Percentiles rank a stretch among this genome's conserved stretches.
Evolutionary conservation across 78 protist species (phyloP).

Genomic region (Dictyostelium purpureum): DNA sequence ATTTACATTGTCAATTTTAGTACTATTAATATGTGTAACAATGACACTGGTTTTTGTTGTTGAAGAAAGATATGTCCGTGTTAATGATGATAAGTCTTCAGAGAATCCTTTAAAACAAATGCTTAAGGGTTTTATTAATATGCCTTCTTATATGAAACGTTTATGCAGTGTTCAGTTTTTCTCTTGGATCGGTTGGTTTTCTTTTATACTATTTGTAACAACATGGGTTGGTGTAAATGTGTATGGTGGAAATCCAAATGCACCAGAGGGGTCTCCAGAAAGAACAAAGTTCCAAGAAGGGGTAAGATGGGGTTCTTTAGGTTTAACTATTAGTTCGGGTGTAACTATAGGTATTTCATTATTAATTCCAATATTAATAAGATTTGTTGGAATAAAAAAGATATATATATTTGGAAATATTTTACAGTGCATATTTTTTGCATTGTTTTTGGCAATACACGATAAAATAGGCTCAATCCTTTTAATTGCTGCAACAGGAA

Average conservation of each 20-base stretch:
- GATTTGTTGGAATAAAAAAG: neutral
- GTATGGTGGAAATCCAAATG: conserved; percentile 69
- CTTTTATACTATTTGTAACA: conserved; percentile 57
- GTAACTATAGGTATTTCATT: conserved; percentile 26
- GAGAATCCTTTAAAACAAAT: conserved; percentile 41
- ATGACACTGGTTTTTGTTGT: conserved; percentile 19
- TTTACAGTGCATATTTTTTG: conserved; percentile 27
- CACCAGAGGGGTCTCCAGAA: conserved; percentile 36
- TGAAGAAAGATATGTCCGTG: conserved; percentile 16
- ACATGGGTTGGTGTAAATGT: conserved; percentile 83
- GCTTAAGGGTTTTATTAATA: conserved; percentile 37
- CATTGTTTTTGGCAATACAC: neutral
- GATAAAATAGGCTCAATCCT: neutral
- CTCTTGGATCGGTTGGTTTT: conserved; percentile 86
- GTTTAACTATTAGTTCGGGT: conserved; percentile 30
- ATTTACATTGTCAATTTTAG: conserved; percentile 62
- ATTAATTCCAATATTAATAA: conserved; percentile 12
- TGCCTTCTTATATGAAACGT: conserved; percentile 45
- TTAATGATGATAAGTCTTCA: neutral
- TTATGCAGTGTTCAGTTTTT: conserved; percentile 78
- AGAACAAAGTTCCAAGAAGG: conserved; percentile 41
- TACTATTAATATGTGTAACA: conserved; percentile 22
- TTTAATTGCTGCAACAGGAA: conserved; percentile 52
- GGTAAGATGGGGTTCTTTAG: conserved; percentile 64
- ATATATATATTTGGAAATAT: conserved; percentile 31